Evolutionary conservation across 2,329 filamentous ascomycete species (phyloP).

Genomic region (Phaeoacremonium minimum): DNA sequence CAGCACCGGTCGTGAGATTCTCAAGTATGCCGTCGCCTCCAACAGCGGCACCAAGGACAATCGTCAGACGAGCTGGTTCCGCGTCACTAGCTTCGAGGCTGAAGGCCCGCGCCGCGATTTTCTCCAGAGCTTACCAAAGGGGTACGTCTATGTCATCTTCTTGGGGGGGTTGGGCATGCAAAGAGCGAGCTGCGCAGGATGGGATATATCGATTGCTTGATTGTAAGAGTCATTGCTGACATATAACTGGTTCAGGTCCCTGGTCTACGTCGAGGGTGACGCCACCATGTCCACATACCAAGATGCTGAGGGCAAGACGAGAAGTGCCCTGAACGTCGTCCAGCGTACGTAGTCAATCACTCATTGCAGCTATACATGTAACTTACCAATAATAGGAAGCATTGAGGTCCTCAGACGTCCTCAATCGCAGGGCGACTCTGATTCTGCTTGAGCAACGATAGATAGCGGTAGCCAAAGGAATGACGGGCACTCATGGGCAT

Average conservation of each 20-base stretch:
- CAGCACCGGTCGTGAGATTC: conserved; percentile 65
- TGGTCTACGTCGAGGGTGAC: conserved; percentile 82
- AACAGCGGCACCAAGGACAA: conserved; percentile 64
- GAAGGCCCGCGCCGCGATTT: conserved; percentile 69
- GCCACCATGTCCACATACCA: conserved; percentile 64
- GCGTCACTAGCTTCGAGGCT: conserved; percentile 64
- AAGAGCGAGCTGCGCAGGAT: no score
- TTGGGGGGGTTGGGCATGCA: background rate
- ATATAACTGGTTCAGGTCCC: conserved; percentile 50
- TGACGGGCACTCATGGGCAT: no score
- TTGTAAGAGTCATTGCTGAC: conserved; percentile 1
- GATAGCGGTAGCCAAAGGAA: no score
- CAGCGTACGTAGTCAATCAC: conserved; percentile 65
- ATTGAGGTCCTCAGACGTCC: background rate
- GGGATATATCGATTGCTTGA: background rate
- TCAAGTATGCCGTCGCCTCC: conserved; percentile 75
- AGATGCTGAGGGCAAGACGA: conserved; percentile 65
- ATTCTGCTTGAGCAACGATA: no score
- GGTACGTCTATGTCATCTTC: conserved; percentile 54
- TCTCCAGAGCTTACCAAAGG: conserved; percentile 72
- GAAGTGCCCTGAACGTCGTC: conserved; percentile 61
- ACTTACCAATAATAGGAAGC: conserved; percentile 4
- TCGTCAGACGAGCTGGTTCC: conserved; percentile 81
- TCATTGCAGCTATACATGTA: background rate
- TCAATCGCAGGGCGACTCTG: background rate